These are phyloP conservation scores for Pterocarpus santalinus DNA, from an alignment of 306 rosid genomes.

Conservation along the genomic window DNA sequence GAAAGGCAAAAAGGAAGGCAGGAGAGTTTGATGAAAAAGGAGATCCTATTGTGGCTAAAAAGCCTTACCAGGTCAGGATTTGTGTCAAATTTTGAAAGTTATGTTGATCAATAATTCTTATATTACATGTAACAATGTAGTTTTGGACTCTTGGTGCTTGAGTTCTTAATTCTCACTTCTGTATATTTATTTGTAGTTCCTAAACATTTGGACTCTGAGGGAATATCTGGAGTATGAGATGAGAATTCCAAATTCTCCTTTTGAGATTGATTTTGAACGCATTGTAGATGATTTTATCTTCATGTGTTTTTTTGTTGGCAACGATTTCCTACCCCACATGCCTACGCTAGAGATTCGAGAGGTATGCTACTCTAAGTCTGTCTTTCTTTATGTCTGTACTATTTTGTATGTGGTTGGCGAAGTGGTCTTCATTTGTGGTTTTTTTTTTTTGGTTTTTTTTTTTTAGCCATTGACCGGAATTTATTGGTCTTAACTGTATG, in stretches of 20 bases:
- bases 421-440: not conserved
- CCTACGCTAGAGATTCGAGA: constrained; percentile 98
- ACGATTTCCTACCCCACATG: constrained; percentile 99
- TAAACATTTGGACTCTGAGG: constrained; percentile 92
- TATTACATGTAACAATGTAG: not conserved
- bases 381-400: not conserved
- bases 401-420: not conserved
- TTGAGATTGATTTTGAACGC: constrained; percentile 82
- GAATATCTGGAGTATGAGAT: constrained; percentile 92
- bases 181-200: constrained; percentile 66
- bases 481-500: not conserved
- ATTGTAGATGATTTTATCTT: constrained; percentile 96
- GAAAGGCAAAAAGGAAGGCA: constrained; percentile 84
- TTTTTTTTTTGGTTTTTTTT: constrained; percentile 31
- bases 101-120: not conserved
- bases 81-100: not conserved
- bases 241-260: constrained; percentile 76
- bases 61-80: constrained; percentile 86
- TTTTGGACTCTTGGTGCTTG: not conserved
- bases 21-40: constrained; percentile 94
- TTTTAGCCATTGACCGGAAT: not conserved
- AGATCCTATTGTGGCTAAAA: constrained; percentile 68
- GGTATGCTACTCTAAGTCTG: constrained; percentile 56
- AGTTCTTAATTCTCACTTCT: constrained; percentile 24
- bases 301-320: constrained; percentile 95